Evolutionary conservation across 768 basidiomycete genomes (phyloP).

Genomic region (Dentipellis sp.): DNA sequence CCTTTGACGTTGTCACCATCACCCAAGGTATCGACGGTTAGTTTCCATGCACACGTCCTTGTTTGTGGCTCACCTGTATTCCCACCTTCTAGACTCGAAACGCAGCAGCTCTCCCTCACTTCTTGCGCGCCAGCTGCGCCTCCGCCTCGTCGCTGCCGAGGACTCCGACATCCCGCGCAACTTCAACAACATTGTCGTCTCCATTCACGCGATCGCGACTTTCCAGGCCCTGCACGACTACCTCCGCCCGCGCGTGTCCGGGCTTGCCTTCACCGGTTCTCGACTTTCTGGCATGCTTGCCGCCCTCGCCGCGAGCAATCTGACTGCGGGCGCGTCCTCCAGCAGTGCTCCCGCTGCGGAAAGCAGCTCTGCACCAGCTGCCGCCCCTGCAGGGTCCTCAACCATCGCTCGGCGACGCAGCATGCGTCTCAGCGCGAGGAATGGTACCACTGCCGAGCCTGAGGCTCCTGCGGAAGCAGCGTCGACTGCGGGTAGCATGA

Average conservation of each 20-base stretch:
- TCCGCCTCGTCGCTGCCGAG: constrained; percentile 84
- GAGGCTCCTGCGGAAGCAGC: constrained; percentile 5
- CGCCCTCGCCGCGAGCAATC: constrained; percentile 64
- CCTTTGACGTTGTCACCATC: constrained; percentile 89
- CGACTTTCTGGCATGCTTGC: constrained; percentile 86
- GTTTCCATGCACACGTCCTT: constrained; percentile 13
- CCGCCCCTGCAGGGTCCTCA: constrained; percentile 8
- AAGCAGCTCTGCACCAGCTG: constrained; percentile 8
- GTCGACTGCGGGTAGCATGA: constrained; percentile 3
- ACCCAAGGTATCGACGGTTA: constrained; percentile 74
- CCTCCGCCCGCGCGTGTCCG: constrained; percentile 81
- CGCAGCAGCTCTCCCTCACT: constrained; percentile 77
- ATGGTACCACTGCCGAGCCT: constrained; percentile 21
- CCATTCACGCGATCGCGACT: constrained; percentile 96
- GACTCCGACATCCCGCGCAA: constrained; percentile 83
- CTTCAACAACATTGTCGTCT: constrained; percentile 86
- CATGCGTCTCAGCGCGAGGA: constrained; percentile 72
- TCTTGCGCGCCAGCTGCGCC: constrained; percentile 85
- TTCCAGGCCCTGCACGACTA: constrained; percentile 97
- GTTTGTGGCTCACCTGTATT: not conserved
- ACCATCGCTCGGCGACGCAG: constrained; percentile 61
- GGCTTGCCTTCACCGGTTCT: constrained; percentile 48
- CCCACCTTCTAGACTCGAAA: constrained; percentile 59
- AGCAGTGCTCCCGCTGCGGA: constrained; percentile 16
- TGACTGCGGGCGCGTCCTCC: constrained; percentile 42